These are phyloP conservation scores for Cyanidioschyzon merolae DNA, from an alignment of 23 red algal genomes.

Conservation along the genomic window DNA sequence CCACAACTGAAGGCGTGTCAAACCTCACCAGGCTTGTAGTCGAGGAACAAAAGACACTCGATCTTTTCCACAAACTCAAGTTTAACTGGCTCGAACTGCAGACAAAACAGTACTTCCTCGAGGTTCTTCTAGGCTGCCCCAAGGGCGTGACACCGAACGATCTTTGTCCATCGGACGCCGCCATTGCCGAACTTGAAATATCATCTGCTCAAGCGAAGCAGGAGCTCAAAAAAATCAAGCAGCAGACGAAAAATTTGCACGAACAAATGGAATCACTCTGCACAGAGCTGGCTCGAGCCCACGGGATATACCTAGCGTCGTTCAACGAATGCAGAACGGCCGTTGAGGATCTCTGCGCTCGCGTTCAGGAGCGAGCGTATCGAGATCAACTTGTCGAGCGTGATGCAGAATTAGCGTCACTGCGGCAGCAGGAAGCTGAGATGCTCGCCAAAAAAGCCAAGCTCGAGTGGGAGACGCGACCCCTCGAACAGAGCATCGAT, in stretches of 20 bases:
- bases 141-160: background rate
- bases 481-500: background rate
- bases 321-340: background rate
- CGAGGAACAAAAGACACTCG: background rate
- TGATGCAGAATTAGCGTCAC: background rate
- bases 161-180: background rate
- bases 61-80: slow-evolving; percentile 4
- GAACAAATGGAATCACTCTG: background rate
- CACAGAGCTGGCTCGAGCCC: background rate
- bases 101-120: slow-evolving; percentile 5
- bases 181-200: background rate
- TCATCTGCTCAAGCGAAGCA: background rate
- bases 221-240: slow-evolving; percentile 1
- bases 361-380: background rate
- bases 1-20: background rate
- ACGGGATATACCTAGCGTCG: background rate
- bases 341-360: background rate
- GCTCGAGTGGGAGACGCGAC: slow-evolving; percentile 2
- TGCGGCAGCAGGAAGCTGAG: background rate
- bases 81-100: slow-evolving; percentile 15
- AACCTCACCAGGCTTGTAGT: background rate
- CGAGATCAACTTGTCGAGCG: background rate
- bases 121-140: background rate
- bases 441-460: background rate
- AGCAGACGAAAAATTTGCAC: background rate